Base-by-base conservation (phyloP, 257 asterid genomes). In the Asclepias syriaca region DNA sequence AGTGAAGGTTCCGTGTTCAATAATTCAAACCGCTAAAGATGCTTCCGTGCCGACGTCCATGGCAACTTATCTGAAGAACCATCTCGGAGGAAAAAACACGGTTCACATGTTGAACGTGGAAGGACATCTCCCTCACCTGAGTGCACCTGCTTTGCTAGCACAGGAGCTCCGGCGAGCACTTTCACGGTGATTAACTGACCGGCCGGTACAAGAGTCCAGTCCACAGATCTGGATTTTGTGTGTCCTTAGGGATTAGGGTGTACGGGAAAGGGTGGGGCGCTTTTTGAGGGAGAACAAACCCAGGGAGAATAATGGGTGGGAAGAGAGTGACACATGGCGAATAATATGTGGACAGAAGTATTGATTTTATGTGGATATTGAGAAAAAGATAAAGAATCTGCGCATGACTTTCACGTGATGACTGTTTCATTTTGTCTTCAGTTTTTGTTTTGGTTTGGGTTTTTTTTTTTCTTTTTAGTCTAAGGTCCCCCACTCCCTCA, bases 41-140 rank as follows among this genome's bases (percentile, higher is more conserved):
- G 85, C 64, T 43, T 94, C 98, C 0, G 97, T 94, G 50, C 98
- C 98, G 37, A 81, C 84, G 5, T 89, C 98, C 18, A 93, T 94
- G 50, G 97, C 96, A 5, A 70, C 79, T 15, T 94, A 94, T 77
- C 71, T 94, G 56, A 81, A 79, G 87, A 72, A 79, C 76, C 90
- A 91, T 81, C 96, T 94, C 1, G 97, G 97, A 0, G 98, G 96
- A n/a, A 74, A 77, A 80, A 83, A 76, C 86, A 85, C 88, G 45
- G 95, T 94, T 74, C 90, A 82, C 69, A 73, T 82, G 86, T 66
- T 94, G 68, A 80, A 87, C 61, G 73, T 83, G 0, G 96, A 94
- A 29, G 98, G 98, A 0, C 98, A 94, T 48, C 87, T 94, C 4
- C 98, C 98, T 29, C 98, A 94, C 69, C 91, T 91, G 43, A 87